Evolutionary conservation across 2,329 filamentous ascomycete genomes (phyloP), one percentile per base, ranked within the genome.

Genomic region (Epichloe uncinata): DNA sequence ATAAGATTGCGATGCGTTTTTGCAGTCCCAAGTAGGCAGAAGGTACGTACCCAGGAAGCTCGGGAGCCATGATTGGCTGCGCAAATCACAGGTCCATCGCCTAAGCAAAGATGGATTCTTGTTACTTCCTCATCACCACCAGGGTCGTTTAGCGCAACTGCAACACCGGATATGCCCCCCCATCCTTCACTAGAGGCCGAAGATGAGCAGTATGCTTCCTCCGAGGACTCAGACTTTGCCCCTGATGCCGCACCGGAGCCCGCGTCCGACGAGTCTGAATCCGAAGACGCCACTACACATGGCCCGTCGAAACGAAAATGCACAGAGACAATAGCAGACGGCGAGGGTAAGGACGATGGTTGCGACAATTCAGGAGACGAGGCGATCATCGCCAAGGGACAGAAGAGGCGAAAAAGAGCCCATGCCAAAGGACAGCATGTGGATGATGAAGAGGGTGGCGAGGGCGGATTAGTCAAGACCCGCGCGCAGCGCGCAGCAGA

Each of bases 321-420:
- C n/a, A 41, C 51, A 43, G 51, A 43, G 26, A 50, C 43, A 12
- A 49, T 63, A 12, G 45, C 57, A 38, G 60, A 56, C 9, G 54
- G 55, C 2, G 67, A 56, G 15, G 55, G 56, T 2, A 67, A 71
- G 4, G 73, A 76, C 54, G 69, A 69, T 0, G 78, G 72, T 1
- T 78, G 80, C 53, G 75, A 80, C 52, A 84, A 84, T 55, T 87
- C 84, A 0, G 84, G 83, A n/a, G 84, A 87, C 58, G 84, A 87
- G 59, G 75, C 76, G 0, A 76, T 85, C 49, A 82, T 87, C 56
- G 69, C 76, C 43, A 81, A 74, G 55, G 81, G 75, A 16, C 78
- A 75, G 58, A 81, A 75, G 60, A 68, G 69, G 48, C 68, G 64
- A 36, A 77, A 70, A 59, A 65, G 63, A 41, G 75, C 70, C 58